Evolutionary conservation across 352 stramenopile species (phyloP).

Genomic region (Phytophthora meadii): DNA sequence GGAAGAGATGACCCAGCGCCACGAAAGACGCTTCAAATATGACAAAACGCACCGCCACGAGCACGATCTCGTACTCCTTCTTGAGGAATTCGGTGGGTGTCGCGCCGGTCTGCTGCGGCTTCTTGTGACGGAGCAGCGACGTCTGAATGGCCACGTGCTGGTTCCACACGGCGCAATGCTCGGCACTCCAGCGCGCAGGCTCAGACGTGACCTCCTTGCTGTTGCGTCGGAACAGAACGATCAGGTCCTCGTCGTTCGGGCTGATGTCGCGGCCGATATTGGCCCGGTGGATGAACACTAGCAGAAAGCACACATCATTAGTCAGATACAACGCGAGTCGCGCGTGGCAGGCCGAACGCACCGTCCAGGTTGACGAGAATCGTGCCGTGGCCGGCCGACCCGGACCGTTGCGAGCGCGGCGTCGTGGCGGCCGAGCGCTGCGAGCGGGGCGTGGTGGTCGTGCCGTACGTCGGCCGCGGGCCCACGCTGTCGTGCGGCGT

Average conservation of each 20-base stretch:
- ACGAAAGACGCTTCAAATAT: background rate
- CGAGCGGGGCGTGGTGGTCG: conserved; percentile 21
- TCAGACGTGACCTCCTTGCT: conserved; percentile 82
- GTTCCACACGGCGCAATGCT: conserved; percentile 81
- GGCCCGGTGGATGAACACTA: conserved; percentile 71
- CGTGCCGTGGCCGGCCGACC: conserved; percentile 43
- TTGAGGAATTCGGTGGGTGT: conserved; percentile 57
- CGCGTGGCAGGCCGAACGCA: conserved; percentile 17
- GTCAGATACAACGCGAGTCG: background rate
- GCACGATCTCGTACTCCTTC: conserved; percentile 86
- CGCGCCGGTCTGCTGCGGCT: conserved; percentile 13
- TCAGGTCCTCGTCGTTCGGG: conserved; percentile 72
- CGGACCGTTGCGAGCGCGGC: conserved; percentile 31
- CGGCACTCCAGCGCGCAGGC: conserved; percentile 65
- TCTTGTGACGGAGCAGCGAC: conserved; percentile 69
- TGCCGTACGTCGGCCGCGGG: conserved; percentile 29
- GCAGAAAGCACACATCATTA: background rate
- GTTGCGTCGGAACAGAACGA: conserved; percentile 86
- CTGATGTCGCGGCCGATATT: conserved; percentile 82
- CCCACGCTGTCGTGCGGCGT: conserved; percentile 27
- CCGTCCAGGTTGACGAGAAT: conserved; percentile 78
- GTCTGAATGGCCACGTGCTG: conserved; percentile 83
- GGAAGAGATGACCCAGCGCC: conserved; percentile 11
- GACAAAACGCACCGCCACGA: conserved; percentile 62
- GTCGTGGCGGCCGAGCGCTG: conserved; percentile 22